Percentiles rank a stretch among this genome's conserved stretches.
Conservation (phyloP, 768 basidiomycete species). For the Crepidotus variabilis region DNA sequence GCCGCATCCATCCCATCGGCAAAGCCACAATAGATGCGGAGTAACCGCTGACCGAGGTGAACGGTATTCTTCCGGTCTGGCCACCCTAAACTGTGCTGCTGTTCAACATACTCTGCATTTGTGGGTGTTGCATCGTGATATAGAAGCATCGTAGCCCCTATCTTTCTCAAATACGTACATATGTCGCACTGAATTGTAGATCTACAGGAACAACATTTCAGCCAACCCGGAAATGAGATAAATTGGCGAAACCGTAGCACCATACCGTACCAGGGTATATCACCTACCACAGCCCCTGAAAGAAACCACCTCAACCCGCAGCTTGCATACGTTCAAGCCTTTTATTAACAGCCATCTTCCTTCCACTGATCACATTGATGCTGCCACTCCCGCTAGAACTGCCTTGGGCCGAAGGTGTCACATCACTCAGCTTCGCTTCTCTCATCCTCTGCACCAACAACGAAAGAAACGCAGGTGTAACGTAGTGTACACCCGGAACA, state of each 20-base stretch:
- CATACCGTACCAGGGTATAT: no score
- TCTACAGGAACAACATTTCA: not conserved
- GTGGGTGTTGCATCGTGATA: no score
- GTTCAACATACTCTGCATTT: no score
- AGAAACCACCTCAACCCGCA: constrained; percentile 40
- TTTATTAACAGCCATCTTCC: constrained; percentile 50
- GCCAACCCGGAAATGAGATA: not conserved
- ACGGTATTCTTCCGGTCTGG: no score
- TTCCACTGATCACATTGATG: not conserved
- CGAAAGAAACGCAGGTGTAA: constrained; percentile 60
- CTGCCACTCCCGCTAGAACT: constrained; percentile 34
- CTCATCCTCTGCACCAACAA: constrained; percentile 62
- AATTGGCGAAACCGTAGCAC: no score
- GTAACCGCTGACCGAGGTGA: no score
- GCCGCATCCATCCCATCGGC: no score
- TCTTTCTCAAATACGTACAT: no score
- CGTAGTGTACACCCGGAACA: constrained; percentile 27
- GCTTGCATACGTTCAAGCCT: constrained; percentile 71
- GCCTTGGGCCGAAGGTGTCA: constrained; percentile 45
- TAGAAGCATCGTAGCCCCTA: no score
- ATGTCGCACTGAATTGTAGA: not conserved
- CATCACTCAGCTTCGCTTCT: constrained; percentile 55
- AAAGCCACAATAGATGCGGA: no score
- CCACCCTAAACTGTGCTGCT: no score
- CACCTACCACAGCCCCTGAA: no score